Conservation (phyloP, 345 rosid species). For the Cardamine chenopodiifolia region DNA sequence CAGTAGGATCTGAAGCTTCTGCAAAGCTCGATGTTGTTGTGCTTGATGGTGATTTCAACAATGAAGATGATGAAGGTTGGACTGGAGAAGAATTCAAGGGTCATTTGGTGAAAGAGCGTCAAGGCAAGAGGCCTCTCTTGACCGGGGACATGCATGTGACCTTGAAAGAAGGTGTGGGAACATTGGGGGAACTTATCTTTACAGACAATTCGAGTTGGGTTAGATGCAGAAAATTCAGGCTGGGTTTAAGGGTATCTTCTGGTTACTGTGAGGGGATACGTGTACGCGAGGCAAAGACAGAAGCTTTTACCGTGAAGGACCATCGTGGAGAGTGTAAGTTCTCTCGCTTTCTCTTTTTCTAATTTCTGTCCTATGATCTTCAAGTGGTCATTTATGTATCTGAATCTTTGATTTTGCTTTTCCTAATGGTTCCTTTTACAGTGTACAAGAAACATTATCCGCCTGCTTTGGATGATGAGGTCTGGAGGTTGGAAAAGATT, state of each 20-base stretch:
- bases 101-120: conserved; percentile 93
- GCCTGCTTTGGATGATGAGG: conserved; percentile 83
- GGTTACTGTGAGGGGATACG: conserved; percentile 74
- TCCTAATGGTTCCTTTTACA: conserved; percentile 31
- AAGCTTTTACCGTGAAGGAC: conserved; percentile 95
- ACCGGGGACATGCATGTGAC: conserved; percentile 86
- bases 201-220: conserved; percentile 99
- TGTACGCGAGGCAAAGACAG: conserved; percentile 94
- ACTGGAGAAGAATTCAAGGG: conserved; percentile 78
- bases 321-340: conserved; percentile 94
- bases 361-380: neutral
- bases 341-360: neutral
- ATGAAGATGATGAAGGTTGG: conserved; percentile 83
- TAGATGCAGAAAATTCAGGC: conserved; percentile 94
- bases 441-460: conserved; percentile 99
- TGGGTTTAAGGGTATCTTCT: conserved; percentile 74
- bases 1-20: conserved; percentile 76
- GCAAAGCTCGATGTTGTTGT: conserved; percentile 82
- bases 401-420: neutral
- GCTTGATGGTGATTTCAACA: conserved; percentile 94
- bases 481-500: conserved; percentile 96
- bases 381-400: neutral
- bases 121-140: conserved; percentile 90
- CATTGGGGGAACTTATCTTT: conserved; percentile 89
- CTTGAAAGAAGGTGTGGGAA: conserved; percentile 90